Conservation (phyloP, 495 filamentous ascomycete species). For the Neurospora sp. region DNA sequence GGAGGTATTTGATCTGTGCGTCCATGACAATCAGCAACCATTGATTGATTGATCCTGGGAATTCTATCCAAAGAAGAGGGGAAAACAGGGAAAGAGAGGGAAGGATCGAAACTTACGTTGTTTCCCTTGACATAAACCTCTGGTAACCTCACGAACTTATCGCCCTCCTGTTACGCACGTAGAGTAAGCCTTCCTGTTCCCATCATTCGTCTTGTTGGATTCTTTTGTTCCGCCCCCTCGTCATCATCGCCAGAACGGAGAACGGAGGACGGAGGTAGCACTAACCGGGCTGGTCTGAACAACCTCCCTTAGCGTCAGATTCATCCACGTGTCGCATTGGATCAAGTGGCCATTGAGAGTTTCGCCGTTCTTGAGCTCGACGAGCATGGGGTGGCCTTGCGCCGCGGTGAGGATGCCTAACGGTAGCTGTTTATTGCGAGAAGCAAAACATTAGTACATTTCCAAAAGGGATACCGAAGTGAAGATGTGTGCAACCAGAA, state of each 20-base stretch:
- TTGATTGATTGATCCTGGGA: background rate
- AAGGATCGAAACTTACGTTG: slow-evolving; percentile 53
- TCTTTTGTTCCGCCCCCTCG: background rate
- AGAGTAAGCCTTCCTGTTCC: too few species aligned
- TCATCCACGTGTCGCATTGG: slow-evolving; percentile 99
- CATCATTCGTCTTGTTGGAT: background rate
- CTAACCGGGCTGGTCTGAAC: slow-evolving; percentile 82
- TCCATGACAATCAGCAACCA: background rate
- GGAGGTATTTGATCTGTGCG: slow-evolving; percentile 90
- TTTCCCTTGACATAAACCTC: slow-evolving; percentile 96
- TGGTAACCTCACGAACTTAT: slow-evolving; percentile 80
- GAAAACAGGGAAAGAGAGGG: too few species aligned
- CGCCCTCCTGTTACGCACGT: slow-evolving; percentile 53
- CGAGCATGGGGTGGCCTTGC: slow-evolving; percentile 97
- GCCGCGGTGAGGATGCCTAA: slow-evolving; percentile 89
- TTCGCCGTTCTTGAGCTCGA: slow-evolving; percentile 98
- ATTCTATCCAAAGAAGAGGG: background rate
- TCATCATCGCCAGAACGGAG: background rate
- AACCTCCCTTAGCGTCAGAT: slow-evolving; percentile 90
- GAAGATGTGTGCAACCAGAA: too few species aligned
- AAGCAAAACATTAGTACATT: background rate
- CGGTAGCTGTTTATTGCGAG: slow-evolving; percentile 52
- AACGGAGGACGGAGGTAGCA: background rate
- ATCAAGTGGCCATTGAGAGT: slow-evolving; percentile 93
- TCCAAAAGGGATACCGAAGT: background rate